Evolutionary conservation across 2,329 filamentous ascomycete species (phyloP).

Genomic region (Epichloe scottii): DNA sequence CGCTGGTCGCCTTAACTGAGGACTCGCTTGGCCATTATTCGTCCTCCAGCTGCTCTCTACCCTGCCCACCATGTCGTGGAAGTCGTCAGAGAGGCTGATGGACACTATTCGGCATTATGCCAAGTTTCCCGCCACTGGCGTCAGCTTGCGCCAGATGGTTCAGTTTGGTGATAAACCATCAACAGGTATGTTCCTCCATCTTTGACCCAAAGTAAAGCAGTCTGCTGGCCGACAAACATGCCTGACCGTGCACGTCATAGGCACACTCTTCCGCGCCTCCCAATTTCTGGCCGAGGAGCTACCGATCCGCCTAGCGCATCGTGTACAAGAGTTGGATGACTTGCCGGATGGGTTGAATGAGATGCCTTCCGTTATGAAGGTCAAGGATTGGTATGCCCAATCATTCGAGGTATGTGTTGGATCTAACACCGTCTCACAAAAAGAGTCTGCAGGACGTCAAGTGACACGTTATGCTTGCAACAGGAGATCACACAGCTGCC

Average conservation of each 20-base stretch:
- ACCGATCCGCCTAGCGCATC: constrained; percentile 89
- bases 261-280: constrained; percentile 91
- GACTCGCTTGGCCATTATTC: not conserved
- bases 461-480: constrained; percentile 1
- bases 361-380: constrained; percentile 91
- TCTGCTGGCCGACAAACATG: constrained; percentile 38
- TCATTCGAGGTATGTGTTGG: constrained; percentile 77
- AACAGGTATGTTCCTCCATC: constrained; percentile 47
- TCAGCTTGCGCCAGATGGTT: constrained; percentile 96
- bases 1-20: not conserved
- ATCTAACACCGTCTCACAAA: not conserved
- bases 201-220: constrained; percentile 53
- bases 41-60: not conserved
- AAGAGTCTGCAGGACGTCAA: not conserved
- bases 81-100: constrained; percentile 80
- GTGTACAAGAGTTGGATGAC: constrained; percentile 85
- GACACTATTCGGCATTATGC: constrained; percentile 96
- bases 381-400: constrained; percentile 98
- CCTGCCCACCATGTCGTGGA: constrained; percentile 72
- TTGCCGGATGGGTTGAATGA: constrained; percentile 93
- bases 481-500: constrained; percentile 86
- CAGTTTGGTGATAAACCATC: constrained; percentile 94
- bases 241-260: constrained; percentile 29
- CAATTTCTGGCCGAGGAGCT: constrained; percentile 98
- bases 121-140: constrained; percentile 90